phyloP scores from a whole-genome alignment of 2,329 filamentous ascomycete species.

The Colletotrichum kahawae region DNA sequence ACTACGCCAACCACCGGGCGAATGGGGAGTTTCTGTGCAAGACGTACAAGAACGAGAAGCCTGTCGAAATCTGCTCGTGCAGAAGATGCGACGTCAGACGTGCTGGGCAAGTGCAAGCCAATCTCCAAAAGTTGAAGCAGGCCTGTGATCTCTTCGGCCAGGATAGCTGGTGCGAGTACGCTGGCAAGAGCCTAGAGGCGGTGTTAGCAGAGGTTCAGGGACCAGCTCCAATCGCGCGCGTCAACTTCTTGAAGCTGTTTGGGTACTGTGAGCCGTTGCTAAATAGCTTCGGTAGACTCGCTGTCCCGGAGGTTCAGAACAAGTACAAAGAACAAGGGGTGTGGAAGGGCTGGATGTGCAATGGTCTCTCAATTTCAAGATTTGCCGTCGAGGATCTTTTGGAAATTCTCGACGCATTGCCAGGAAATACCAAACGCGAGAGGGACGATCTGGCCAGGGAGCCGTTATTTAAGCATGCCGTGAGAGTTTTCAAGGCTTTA shows the following conservation, averaged over 20 bases:
- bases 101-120: not conserved
- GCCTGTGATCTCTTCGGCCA: not conserved
- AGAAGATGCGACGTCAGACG: fast-evolving
- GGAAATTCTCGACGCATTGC: not conserved
- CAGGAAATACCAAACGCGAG: fast-evolving
- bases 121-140: fast-evolving
- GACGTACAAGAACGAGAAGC: not conserved
- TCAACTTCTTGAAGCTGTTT: not conserved
- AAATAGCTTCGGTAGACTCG: fast-evolving
- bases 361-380: not conserved
- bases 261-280: fast-evolving
- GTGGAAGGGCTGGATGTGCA: not conserved
- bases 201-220: not conserved
- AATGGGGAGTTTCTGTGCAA: not conserved
- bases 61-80: too few relatives aligned
- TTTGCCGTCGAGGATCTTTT: not conserved
- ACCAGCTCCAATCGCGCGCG: fast-evolving
- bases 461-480: fast-evolving
- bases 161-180: not conserved
- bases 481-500: fast-evolving
- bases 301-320: not conserved
- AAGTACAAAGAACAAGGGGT: not conserved
- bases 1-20: fast-evolving
- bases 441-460: fast-evolving
- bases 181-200: not conserved